Base-by-base conservation (phyloP, 306 rosid genomes). In the Castanea mollissima region DNA sequence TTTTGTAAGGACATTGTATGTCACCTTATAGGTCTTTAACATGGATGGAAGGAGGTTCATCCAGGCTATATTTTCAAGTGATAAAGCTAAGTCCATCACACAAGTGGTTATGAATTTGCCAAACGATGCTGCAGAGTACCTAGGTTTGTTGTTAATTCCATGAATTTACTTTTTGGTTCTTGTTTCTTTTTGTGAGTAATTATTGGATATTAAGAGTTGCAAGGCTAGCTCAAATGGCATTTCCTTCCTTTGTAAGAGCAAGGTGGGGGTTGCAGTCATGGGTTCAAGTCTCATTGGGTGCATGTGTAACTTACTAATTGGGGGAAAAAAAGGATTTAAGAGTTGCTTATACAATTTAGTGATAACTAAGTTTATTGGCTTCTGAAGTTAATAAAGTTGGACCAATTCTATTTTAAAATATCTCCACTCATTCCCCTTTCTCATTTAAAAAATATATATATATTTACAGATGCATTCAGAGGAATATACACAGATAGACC, bases 1-100 rank as follows among this genome's bases (percentile, higher is more conserved):
- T 64, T 80, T 58, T 82, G 57, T 25, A 68, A 63, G 25, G 32
- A 67, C 65, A 74, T 71, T 51, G 44, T 79, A 78, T 82, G 73
- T 80, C 52, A 20, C 68, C 71, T 81, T 77, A 41, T 78, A 95
- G 99, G 92, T 88, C 82, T 95, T 91, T 74, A 95, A 93, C 86
- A 93, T 93, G 98, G 99, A 93, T 34, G 99, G 94, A 79, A 92
- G 99, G 88, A 92, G 99, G 83, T 93, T 95, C 93, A 93, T 95
- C 67, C 73, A 68, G 62, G 91, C 99, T 57, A 83, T 92, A 87
- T 92, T 75, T 89, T 74, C 88, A 76, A 90, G 96, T 84, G 93
- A 91, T 74, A 85, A 90, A 84, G 95, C 98, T 69, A 82, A 75
- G 55, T 84, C 92, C 74, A 88, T 95, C 68, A 91, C 99, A 31